Base-by-base conservation (phyloP, 2,329 filamentous ascomycete species). In the Colletotrichum zoysiae region DNA sequence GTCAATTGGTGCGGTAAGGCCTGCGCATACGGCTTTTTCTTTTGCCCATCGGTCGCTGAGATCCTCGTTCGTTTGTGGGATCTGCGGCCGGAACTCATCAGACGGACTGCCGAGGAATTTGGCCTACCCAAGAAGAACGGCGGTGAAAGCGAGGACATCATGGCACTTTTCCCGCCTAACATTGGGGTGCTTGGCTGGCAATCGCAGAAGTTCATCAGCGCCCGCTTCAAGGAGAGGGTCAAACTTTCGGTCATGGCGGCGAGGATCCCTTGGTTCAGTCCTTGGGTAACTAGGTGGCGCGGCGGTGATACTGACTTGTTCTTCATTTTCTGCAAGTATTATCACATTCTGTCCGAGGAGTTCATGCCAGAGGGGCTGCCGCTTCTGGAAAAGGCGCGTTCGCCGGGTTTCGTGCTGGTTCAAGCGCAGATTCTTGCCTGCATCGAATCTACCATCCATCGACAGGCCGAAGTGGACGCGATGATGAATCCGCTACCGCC, bases 21-120 rank as follows among this genome's bases (percentile, higher is more conserved):
- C 5, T 95, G 93, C 78, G 95, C 95, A 2, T 97, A 97, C 80
- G 95, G 94, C 40, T 97, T 97, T 81, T 96, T 95, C 82, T 98
- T 97, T 77, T 95, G 93, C 38, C 94, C 94, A 0, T 94, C 94
- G 5, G 89, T 97, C 66, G 92, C 94, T 9, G 94, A 97, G 77
- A 89, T 97, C 62, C 85, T 97, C 60, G 89, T 95, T 35, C 90
- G 94, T 20, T 84, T 97, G 6, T 97, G 95, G 95, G 90, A 89
- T 48, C 86, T 94, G 26, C 89, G 90, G 2, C 84, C 91, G 4
- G 90, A 91, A 69, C 84, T 90, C 53, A 86, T 97, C 77, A 89
- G 92, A 74, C 90, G 94, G 33, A 88, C 94, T 1, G 86, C 94
- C 11, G 88, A 91, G 61, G 91, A 93, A 76, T 90, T 93, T 74